A percentile compares a stretch with the other conserved stretches of the same genome.
phyloP scores from a whole-genome alignment of 2,329 filamentous ascomycete species.

The Diaporthe destruens region DNA sequence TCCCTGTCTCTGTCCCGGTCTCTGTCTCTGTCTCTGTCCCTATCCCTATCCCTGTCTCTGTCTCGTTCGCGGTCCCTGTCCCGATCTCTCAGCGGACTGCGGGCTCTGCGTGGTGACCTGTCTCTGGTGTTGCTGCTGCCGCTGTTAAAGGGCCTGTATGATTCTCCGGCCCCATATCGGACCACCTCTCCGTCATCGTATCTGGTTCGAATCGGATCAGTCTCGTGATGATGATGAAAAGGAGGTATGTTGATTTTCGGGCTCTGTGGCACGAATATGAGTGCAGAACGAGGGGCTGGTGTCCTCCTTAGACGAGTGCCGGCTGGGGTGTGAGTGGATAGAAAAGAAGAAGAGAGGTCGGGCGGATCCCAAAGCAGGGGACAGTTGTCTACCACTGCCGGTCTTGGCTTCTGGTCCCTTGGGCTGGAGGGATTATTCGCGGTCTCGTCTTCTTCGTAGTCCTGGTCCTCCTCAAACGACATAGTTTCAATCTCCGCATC shows the following conservation, averaged over 20 bases:
- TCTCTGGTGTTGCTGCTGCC: conserved; percentile 41
- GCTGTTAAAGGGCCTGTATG: conserved; percentile 68
- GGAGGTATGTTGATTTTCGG: neutral
- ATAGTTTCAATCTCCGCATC: neutral
- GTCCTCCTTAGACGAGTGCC: neutral
- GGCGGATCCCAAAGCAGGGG: neutral
- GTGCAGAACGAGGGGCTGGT: neutral
- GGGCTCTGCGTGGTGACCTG: conserved; percentile 46
- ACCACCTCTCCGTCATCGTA: conserved; percentile 74
- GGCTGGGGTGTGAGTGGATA: conserved; percentile 6
- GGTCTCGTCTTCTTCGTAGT: neutral
- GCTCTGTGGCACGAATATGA: neutral
- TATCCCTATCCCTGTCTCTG: conserved; percentile 50
- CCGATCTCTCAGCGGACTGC: conserved; percentile 49
- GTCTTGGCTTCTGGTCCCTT: neutral
- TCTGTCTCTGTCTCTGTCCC: conserved; percentile 50
- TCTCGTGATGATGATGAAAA: neutral
- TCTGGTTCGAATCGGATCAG: conserved; percentile 51
- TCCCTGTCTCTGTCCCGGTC: conserved; percentile 46
- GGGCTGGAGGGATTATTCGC: neutral
- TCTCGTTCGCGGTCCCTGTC: conserved; percentile 46
- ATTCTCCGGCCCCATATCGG: conserved; percentile 72
- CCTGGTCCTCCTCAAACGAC: neutral
- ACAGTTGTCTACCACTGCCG: neutral
- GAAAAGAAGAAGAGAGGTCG: neutral